Conservation (phyloP, 2,329 filamentous ascomycete species). For the Amauroascus verrucosus region DNA sequence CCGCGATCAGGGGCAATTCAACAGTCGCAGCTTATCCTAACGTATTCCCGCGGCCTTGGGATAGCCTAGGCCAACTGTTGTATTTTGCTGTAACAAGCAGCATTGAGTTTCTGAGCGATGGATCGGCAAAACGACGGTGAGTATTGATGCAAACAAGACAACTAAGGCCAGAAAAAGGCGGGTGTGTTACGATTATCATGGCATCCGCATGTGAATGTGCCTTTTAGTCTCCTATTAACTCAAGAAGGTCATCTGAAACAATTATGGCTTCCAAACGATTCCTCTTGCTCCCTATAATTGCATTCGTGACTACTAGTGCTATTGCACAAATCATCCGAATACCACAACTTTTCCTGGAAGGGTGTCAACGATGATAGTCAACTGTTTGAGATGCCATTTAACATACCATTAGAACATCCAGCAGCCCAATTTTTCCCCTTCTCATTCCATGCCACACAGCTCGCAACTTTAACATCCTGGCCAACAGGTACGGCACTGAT, state of each 20-base stretch:
- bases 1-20: too few species aligned
- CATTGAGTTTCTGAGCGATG: too few species aligned
- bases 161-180: neutral
- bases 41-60: too few species aligned
- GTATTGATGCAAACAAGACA: neutral
- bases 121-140: too few species aligned
- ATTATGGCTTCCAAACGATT: neutral
- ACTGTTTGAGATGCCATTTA: neutral
- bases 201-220: neutral
- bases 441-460: constrained; percentile 39
- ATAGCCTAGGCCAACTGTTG: too few species aligned
- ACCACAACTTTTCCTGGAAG: constrained; percentile 3
- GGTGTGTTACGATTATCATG: neutral
- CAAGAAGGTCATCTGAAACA: too few species aligned
- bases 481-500: constrained; percentile 48
- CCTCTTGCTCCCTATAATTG: neutral
- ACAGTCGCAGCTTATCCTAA: too few species aligned
- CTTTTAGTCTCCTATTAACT: neutral
- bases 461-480: constrained; percentile 34
- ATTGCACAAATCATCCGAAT: neutral
- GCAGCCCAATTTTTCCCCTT: constrained; percentile 31
- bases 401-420: constrained; percentile 35
- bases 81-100: too few species aligned
- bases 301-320: neutral
- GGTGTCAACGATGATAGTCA: neutral